phyloP scores from a whole-genome alignment of 352 stramenopile genomes.

The Phytophthora uliginosa region DNA sequence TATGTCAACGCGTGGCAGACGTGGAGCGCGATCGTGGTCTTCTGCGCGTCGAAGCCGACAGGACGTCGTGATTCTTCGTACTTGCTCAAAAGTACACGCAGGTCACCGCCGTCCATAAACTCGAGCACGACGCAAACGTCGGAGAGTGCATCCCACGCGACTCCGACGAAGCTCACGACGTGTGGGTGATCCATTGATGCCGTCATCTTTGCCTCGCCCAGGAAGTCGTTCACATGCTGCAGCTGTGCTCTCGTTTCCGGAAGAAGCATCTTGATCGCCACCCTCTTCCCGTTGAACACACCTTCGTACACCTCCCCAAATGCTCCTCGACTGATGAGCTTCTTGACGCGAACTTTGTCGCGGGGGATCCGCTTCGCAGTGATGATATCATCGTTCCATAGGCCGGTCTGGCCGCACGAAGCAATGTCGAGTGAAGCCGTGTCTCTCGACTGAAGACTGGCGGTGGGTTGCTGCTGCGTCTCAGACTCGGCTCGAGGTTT shows the following conservation, averaged over 20 bases:
- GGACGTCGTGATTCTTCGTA: conserved; percentile 28
- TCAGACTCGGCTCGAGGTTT: conserved; percentile 12
- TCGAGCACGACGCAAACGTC: conserved; percentile 59
- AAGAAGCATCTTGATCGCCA: conserved; percentile 58
- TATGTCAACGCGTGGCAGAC: conserved; percentile 44
- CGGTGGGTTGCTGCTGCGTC: conserved; percentile 21
- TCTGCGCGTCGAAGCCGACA: conserved; percentile 37
- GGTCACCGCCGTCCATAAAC: conserved; percentile 60
- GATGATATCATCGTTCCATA: conserved; percentile 53
- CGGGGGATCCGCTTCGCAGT: conserved; percentile 45
- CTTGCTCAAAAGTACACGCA: conserved; percentile 43
- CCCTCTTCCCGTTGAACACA: conserved; percentile 35
- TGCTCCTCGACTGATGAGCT: conserved; percentile 45
- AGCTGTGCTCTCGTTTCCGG: conserved; percentile 38
- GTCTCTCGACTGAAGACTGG: conserved; percentile 26
- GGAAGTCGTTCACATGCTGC: conserved; percentile 46
- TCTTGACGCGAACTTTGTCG: conserved; percentile 36
- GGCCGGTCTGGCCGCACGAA: conserved; percentile 20
- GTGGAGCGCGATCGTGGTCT: conserved; percentile 36
- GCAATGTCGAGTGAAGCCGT: conserved; percentile 28
- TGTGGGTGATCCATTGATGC: conserved; percentile 42
- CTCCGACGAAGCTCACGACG: conserved; percentile 53
- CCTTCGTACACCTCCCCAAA: conserved; percentile 59
- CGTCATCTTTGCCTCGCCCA: conserved; percentile 49
- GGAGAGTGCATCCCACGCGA: conserved; percentile 51